phyloP scores from a whole-genome alignment of 331 rosid genomes.

The Quercus tomentella region DNA sequence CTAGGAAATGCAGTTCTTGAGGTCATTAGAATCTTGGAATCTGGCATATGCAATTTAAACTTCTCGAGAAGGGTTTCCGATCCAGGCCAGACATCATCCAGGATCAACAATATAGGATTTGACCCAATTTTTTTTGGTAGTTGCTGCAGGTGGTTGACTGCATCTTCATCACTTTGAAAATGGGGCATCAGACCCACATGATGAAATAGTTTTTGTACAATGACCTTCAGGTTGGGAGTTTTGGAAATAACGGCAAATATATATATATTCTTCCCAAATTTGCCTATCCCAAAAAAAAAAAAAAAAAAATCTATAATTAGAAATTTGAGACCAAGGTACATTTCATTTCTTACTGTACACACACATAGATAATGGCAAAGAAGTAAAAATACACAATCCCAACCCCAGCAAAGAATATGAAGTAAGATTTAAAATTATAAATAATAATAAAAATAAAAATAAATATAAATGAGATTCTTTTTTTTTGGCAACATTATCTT shows the following conservation, averaged over 20 bases:
- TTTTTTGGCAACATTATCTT: too few species aligned
- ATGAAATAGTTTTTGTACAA: constrained; percentile 32
- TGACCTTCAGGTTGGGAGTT: constrained; percentile 37
- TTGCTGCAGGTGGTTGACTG: constrained; percentile 19
- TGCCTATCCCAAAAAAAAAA: constrained; percentile 19
- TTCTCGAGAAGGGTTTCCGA: constrained; percentile 42
- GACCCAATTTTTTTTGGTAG: constrained; percentile 18
- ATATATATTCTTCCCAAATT: constrained; percentile 44
- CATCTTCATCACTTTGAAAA: constrained; percentile 33
- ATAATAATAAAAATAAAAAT: too few species aligned
- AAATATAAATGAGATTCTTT: too few species aligned
- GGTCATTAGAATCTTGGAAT: constrained; percentile 51
- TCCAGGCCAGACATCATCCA: constrained; percentile 62
- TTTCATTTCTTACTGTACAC: background rate
- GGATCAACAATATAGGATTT: constrained; percentile 36
- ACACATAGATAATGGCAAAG: too few species aligned
- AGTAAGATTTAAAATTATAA: too few species aligned
- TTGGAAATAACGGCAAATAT: constrained; percentile 43
- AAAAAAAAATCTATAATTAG: background rate
- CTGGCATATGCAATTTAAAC: constrained; percentile 15
- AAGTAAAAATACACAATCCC: too few species aligned
- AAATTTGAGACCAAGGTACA: too few species aligned
- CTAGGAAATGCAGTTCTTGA: constrained; percentile 33
- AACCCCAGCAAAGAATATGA: too few species aligned
- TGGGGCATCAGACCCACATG: constrained; percentile 23